A percentile compares a stretch with the other conserved stretches of the same genome.
phyloP scores from a whole-genome alignment of 2,329 filamentous ascomycete genomes.

The Ascochyta clinopodiicola region DNA sequence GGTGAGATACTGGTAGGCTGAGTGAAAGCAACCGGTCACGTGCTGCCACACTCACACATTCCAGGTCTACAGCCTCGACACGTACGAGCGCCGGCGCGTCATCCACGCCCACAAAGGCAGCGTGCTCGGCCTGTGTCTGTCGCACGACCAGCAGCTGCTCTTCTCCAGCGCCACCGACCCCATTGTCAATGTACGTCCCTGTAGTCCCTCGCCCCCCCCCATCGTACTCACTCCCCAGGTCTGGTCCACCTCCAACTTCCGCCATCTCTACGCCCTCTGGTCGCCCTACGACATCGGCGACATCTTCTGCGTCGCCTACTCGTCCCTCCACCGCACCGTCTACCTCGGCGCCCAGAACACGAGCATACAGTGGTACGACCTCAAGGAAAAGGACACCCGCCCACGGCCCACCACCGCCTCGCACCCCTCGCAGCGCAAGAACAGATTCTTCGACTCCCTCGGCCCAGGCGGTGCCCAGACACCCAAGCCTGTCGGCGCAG shows the following conservation, averaged over 20 bases:
- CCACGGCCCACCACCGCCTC: conserved; percentile 68
- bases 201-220: no score
- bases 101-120: conserved; percentile 92
- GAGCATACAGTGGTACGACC: conserved; percentile 88
- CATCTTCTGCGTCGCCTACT: conserved; percentile 94
- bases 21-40: neutral
- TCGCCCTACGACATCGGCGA: conserved; percentile 93
- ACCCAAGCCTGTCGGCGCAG: conserved; percentile 69
- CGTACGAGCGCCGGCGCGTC: conserved; percentile 78
- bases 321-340: conserved; percentile 75
- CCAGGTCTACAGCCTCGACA: conserved; percentile 79
- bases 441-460: conserved; percentile 91
- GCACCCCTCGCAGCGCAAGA: conserved; percentile 78
- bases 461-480: conserved; percentile 83
- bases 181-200: conserved; percentile 74
- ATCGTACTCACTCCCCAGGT: conserved; percentile 53
- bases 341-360: conserved; percentile 95
- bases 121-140: conserved; percentile 84
- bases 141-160: conserved; percentile 74
- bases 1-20: conserved; percentile 77
- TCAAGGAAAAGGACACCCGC: conserved; percentile 68
- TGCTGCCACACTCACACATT: conserved; percentile 43
- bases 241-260: conserved; percentile 81
- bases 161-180: conserved; percentile 95
- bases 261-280: conserved; percentile 85